Percentiles rank a stretch among this genome's conserved stretches.
phyloP scores from a whole-genome alignment of 495 filamentous ascomycete genomes.

The Endocarpon pusillum region DNA sequence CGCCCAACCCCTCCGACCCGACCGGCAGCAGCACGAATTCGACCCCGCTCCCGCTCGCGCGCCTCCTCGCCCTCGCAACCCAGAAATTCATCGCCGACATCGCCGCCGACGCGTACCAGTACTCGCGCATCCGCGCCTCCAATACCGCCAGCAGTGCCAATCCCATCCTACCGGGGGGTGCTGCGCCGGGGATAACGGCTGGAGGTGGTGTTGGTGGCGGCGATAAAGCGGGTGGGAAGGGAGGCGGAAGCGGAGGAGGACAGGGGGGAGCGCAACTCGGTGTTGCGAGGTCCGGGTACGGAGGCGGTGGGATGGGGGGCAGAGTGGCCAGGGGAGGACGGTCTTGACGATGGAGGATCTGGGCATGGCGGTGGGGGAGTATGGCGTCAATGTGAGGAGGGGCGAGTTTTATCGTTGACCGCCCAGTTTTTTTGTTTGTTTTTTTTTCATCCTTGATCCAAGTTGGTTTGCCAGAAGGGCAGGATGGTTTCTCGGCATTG shows the following conservation, averaged over 20 bases:
- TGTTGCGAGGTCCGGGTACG: constrained; percentile 79
- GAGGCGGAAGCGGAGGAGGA: constrained; percentile 46
- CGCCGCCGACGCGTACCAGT: constrained; percentile 94
- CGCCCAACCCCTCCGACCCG: constrained; percentile 58
- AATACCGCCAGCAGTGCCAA: constrained; percentile 63
- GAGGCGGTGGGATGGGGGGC: constrained; percentile 79
- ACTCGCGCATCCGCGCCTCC: constrained; percentile 79
- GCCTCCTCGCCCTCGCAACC: constrained; percentile 84
- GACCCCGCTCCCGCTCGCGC: constrained; percentile 74
- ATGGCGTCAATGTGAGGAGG: constrained; percentile 89
- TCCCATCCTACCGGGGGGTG: constrained; percentile 69
- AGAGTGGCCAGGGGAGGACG: constrained; percentile 70
- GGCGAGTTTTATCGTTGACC: constrained; percentile 89
- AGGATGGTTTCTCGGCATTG: background rate
- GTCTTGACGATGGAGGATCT: constrained; percentile 98
- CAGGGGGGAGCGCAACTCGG: constrained; percentile 61
- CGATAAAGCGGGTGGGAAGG: constrained; percentile 40
- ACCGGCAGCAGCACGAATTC: constrained; percentile 60
- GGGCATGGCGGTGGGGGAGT: constrained; percentile 92
- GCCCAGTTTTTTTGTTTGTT: too few species aligned
- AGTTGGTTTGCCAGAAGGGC: background rate
- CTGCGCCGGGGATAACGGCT: constrained; percentile 32
- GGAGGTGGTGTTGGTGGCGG: constrained; percentile 32
- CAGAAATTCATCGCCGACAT: constrained; percentile 98
- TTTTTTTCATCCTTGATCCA: background rate